Evolutionary conservation across 192 early-diverging fungal genomes (phyloP), one percentile per base, ranked within the genome.

Genomic region (Phlyctochytrium bullatum): DNA sequence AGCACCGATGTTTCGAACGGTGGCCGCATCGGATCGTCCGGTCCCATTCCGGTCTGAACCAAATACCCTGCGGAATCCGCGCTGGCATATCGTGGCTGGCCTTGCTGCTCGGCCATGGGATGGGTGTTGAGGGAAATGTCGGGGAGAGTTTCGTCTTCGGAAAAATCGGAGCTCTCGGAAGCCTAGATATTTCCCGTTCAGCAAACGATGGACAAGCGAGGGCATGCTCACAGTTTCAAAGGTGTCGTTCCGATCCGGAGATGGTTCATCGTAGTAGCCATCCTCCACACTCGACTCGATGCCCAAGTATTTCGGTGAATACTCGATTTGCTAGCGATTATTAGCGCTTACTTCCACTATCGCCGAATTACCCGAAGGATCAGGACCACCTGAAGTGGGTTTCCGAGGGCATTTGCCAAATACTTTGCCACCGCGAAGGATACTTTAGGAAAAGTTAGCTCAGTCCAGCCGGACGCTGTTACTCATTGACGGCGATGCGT

Each of bases 1-100:
- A 73, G 35, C 14, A 79, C 59, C 25, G 80, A 75, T 2, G 80
- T 62, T 66, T 86, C 80, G 63, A 76, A 86, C 20, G 82, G 80
- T 4, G 83, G 76, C 2, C 76, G 69, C 3, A 76, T 75, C 1
- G 80, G 69, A 32, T 83, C 80, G 60, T 74, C 64, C 2, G 71
- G 57, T 29, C 36, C 54, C 34, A 58, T 24, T 2, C 61, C 62
- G 3, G 77, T 66, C 24, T 68, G 51, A 12, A 81, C 31, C 20
- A 86, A 62, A 67, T 84, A 86, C 6, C 82, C 84, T 29, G 56
- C 30, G 6, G 68, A 51, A 53, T 84, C 83, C 14, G 76, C 54
- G 20, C 27, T 25, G 27, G 54, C 54, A 10, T 50, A 10, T 10
- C 40, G 40, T 50, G 12, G 40, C 12, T n/a, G 40, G 40, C 10